Evolutionary conservation across 345 rosid genomes (phyloP).

Genomic region (Angophora floribunda): DNA sequence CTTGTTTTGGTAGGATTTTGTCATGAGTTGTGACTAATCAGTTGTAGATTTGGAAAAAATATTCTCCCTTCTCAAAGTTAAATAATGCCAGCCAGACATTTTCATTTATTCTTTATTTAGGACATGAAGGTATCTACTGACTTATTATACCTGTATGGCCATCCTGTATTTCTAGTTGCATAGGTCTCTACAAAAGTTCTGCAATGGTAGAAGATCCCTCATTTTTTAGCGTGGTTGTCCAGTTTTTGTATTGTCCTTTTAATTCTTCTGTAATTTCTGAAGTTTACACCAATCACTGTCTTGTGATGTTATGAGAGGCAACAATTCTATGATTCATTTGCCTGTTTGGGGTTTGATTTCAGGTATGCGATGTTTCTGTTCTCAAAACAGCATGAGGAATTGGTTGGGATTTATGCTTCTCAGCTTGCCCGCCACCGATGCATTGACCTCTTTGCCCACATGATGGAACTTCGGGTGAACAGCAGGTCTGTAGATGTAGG

Average conservation of each 20-base stretch:
- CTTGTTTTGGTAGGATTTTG: neutral
- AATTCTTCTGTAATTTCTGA: neutral
- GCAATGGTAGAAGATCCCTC: neutral
- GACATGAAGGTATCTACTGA: neutral
- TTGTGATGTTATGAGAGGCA: neutral
- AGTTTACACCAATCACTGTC: neutral
- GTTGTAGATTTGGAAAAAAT: neutral
- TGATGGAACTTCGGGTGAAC: slow-evolving; percentile 92
- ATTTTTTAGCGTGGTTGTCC: neutral
- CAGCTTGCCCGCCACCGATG: slow-evolving; percentile 94
- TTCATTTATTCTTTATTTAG: neutral
- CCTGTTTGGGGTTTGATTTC: slow-evolving; percentile 22
- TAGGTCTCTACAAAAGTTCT: neutral
- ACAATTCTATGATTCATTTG: neutral
- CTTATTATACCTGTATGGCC: neutral
- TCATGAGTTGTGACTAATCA: neutral
- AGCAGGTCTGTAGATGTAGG: slow-evolving; percentile 47
- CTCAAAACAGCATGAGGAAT: slow-evolving; percentile 92
- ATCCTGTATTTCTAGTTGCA: neutral
- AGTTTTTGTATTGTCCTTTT: neutral
- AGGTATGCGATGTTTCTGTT: slow-evolving; percentile 96
- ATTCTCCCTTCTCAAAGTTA: neutral
- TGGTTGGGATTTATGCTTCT: slow-evolving; percentile 95
- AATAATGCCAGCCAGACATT: neutral
- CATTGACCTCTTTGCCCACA: slow-evolving; percentile 91